Evolutionary conservation across 345 rosid genomes (phyloP).

Genomic region (Anacardium occidentale): DNA sequence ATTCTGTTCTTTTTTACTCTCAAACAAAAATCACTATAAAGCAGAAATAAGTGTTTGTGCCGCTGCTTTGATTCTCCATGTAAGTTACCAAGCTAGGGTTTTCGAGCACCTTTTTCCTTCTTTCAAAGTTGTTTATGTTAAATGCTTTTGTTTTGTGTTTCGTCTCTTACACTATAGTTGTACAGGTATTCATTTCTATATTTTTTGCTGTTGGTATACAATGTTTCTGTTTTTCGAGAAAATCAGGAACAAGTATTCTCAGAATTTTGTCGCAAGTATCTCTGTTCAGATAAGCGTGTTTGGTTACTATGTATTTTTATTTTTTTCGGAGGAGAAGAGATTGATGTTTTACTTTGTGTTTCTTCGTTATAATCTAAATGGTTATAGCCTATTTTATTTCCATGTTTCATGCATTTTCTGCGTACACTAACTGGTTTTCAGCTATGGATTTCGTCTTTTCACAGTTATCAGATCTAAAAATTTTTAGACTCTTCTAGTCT

Average conservation of each 20-base stretch:
- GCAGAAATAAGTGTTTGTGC: not conserved
- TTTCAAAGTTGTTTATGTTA: not conserved
- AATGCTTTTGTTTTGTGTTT: constrained; percentile 1
- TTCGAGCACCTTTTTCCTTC: not conserved
- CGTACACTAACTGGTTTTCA: constrained; percentile 19
- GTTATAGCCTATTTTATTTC: constrained; percentile 17
- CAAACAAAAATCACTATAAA: constrained; percentile 1
- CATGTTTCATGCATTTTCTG: constrained; percentile 28
- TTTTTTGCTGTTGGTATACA: constrained; percentile 11
- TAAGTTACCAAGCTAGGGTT: constrained; percentile 6
- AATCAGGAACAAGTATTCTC: constrained; percentile 12
- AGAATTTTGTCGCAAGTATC: not conserved
- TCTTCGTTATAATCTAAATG: not conserved
- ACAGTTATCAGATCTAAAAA: constrained; percentile 19
- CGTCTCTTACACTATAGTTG: not conserved
- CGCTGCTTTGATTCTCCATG: not conserved
- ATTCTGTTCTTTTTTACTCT: constrained; percentile 23
- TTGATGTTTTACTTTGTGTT: not conserved
- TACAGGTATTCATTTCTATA: constrained; percentile 6
- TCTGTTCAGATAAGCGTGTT: not conserved
- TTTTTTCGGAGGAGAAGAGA: not conserved
- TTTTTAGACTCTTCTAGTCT: not conserved
- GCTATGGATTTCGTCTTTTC: not conserved
- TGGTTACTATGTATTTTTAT: constrained; percentile 20
- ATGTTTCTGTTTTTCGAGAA: constrained; percentile 31